phyloP scores from a whole-genome alignment of 2,329 filamentous ascomycete genomes.

The Alternaria gaisen region DNA sequence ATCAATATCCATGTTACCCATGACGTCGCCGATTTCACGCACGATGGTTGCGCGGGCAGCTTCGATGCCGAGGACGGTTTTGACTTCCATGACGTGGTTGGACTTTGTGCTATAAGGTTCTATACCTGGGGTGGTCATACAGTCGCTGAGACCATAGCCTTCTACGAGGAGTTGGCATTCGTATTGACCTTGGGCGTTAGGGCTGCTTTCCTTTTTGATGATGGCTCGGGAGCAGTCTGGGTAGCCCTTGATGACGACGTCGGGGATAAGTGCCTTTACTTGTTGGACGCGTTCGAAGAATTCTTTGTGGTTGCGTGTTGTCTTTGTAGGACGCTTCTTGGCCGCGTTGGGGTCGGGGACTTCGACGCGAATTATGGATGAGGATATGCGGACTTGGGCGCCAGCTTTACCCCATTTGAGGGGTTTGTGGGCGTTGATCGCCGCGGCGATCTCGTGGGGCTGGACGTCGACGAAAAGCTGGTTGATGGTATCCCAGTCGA shows the following conservation, averaged over 20 bases:
- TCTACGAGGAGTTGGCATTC: conserved; percentile 75
- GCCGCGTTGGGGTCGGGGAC: conserved; percentile 62
- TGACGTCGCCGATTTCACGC: conserved; percentile 85
- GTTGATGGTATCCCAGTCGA: conserved; percentile 80
- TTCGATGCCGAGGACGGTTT: conserved; percentile 91
- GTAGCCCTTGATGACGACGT: conserved; percentile 89
- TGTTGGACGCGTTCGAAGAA: conserved; percentile 83
- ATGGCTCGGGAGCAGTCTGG: conserved; percentile 85
- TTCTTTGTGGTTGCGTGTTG: conserved; percentile 61
- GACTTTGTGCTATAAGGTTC: conserved; percentile 76
- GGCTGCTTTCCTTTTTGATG: conserved; percentile 79
- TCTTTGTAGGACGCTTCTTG: conserved; percentile 42
- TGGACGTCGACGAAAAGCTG: conserved; percentile 83
- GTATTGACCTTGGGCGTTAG: conserved; percentile 70
- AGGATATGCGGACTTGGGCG: conserved; percentile 58
- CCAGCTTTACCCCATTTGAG: conserved; percentile 77
- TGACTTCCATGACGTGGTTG: conserved; percentile 91
- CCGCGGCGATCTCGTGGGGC: conserved; percentile 74
- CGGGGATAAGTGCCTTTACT: conserved; percentile 81
- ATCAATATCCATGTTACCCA: conserved; percentile 95
- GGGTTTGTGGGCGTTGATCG: conserved; percentile 83
- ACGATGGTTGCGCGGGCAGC: conserved; percentile 91
- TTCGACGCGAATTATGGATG: conserved; percentile 72
- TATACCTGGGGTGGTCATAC: conserved; percentile 94
- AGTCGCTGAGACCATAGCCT: conserved; percentile 87